phyloP scores from a whole-genome alignment of 805 yeast genomes.

The Ogataea zsoltii region DNA sequence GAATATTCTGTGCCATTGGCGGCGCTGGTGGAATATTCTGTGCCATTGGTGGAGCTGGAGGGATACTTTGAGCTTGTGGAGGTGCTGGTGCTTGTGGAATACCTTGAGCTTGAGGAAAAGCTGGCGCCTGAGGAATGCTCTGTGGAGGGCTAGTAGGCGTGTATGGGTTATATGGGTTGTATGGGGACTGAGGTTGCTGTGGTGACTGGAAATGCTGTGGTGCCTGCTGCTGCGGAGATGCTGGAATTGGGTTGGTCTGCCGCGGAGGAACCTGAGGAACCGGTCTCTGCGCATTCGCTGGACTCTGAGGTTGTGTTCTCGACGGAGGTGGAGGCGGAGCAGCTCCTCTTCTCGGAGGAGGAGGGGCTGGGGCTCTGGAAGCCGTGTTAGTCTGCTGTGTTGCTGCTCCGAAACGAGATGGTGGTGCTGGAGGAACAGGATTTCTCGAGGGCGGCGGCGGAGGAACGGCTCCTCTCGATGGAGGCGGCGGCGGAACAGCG shows the following conservation, averaged over 20 bases:
- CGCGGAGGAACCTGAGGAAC: conserved; percentile 9
- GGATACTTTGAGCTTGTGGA: conserved; percentile 28
- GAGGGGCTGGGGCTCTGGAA: conserved; percentile 35
- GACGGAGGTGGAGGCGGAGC: conserved; percentile 51
- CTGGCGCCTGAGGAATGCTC: conserved; percentile 14
- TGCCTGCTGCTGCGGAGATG: conserved; percentile 24
- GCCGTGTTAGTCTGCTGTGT: conserved; percentile 28
- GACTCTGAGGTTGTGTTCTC: conserved; percentile 22
- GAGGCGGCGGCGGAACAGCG: conserved; percentile 31
- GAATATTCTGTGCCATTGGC: conserved; percentile 9
- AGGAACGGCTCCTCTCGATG: conserved; percentile 26
- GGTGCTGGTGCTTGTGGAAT: conserved; percentile 20
- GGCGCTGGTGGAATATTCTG: conserved; percentile 31
- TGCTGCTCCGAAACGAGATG: conserved; percentile 20
- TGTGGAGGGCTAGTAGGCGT: conserved; percentile 1
- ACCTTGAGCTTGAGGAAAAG: conserved; percentile 27
- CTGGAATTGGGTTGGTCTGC: conserved; percentile 17
- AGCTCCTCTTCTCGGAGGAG: conserved; percentile 35
- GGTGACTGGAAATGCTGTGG: conserved; percentile 8
- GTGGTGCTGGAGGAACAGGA: conserved; percentile 36
- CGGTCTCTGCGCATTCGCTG: conserved; percentile 13
- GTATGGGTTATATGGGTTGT: not conserved
- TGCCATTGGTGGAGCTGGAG: conserved; percentile 13
- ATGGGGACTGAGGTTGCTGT: conserved; percentile 7
- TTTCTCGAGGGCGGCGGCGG: conserved; percentile 35